Evolutionary conservation across 495 filamentous ascomycete species (phyloP).

Genomic region (Aspergillus olivimuriae): DNA sequence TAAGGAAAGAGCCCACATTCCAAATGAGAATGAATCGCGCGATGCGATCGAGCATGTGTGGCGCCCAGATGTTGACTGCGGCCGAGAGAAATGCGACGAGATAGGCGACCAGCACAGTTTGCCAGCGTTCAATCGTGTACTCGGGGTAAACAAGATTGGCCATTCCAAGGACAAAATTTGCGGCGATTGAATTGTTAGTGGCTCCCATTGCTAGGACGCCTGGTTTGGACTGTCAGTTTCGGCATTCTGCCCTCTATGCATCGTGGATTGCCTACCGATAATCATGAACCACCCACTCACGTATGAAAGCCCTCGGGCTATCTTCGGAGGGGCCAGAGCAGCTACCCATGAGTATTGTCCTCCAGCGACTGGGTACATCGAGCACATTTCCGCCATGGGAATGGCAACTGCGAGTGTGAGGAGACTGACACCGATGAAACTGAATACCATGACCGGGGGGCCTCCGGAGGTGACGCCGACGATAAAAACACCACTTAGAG

Average conservation of each 20-base stretch:
- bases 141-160: constrained; percentile 46
- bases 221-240: too few relatives aligned
- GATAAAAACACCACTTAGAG: constrained; percentile 50
- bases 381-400: constrained; percentile 55
- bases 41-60: constrained; percentile 46
- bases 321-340: constrained; percentile 45
- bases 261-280: constrained; percentile 25
- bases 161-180: constrained; percentile 50
- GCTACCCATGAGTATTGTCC: constrained; percentile 55
- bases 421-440: constrained; percentile 47
- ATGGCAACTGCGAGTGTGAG: constrained; percentile 49
- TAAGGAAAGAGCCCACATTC: constrained; percentile 49
- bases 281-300: constrained; percentile 50
- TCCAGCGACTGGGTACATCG: constrained; percentile 46
- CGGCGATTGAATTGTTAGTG: constrained; percentile 49
- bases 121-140: constrained; percentile 53
- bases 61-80: constrained; percentile 44
- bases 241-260: background rate
- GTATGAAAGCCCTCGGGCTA: constrained; percentile 42
- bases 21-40: constrained; percentile 45
- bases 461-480: constrained; percentile 49
- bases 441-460: constrained; percentile 52
- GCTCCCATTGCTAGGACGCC: constrained; percentile 51
- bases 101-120: constrained; percentile 50
- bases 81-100: constrained; percentile 36